Base-by-base conservation (phyloP, 1,284 basidiomycete genomes). In the Malassezia equina region DNA sequence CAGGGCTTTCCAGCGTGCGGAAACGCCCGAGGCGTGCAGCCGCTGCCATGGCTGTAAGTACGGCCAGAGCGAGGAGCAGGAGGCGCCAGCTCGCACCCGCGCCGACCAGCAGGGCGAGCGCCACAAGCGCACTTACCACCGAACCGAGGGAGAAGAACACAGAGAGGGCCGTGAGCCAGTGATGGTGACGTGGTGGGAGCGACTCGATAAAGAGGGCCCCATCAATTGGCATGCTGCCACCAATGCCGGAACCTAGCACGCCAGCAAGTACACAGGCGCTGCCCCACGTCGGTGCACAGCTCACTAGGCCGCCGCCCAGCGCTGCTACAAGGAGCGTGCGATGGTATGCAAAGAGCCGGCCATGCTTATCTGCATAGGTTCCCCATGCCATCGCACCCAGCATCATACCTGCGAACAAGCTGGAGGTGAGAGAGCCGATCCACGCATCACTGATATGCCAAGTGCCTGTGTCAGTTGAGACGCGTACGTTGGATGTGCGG, bases 401-500 rank as follows among this genome's bases (percentile, higher is more conserved):
- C 88, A 94, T 94, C 93, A 96, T 96, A 36, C 93, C 88, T 7
- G 82, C 83, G 74, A 90, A 88, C 80, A 88, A 85, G 7, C 83
- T 82, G 3, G 86, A 85, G 0, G 85, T 88, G 2, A 89, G 76
- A 1, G 80, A 73, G 31, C 88, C 88, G 53, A 90, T 86, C 64
- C 81, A 82, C 48, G 77, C 79, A 74, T 90, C 86, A 24, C 82
- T 80, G 12, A 90, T 83, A 17, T 15, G 12, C 64, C 79, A 77
- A 73, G 84, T 94, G 93, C 33, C n/a, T 32, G 19, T 17, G 48
- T 25, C 7, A 31, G 19, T 28, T 23, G 23, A 6, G 24, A 29
- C 19, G 70, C 50, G 52, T 87, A 55, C 84, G 82, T 71, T 94
- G 90, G 8, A 96, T 85, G 52, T 91, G 81, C 11, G 93, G 93